Conservation (phyloP, 169 alveolate species). For the Cystoisospora suis region DNA sequence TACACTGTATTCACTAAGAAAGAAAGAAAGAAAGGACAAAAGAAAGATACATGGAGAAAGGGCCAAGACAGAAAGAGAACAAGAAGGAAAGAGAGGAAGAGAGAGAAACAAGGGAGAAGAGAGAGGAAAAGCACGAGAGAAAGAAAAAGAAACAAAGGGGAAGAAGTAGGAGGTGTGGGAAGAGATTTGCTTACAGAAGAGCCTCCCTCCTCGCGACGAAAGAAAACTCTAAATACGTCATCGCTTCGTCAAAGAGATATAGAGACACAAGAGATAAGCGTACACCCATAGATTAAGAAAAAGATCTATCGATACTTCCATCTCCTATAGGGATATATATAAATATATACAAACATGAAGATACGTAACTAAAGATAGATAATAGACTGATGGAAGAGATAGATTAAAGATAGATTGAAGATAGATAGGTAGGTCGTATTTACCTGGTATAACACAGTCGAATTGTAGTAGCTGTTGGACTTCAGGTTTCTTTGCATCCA, state of each 20-base stretch:
- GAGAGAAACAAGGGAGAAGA: too few species aligned
- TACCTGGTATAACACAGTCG: constrained; percentile 56
- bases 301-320: too few species aligned
- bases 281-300: not conserved
- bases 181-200: not conserved
- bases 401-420: too few species aligned
- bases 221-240: not conserved
- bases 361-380: not conserved
- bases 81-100: too few species aligned
- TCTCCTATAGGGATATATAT: not conserved
- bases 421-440: too few species aligned
- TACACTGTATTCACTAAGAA: constrained; percentile 86
- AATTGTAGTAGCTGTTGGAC: constrained; percentile 81
- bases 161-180: not conserved
- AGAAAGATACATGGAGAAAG: not conserved
- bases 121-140: too few species aligned
- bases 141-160: not conserved
- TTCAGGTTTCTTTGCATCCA: constrained; percentile 88
- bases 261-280: not conserved
- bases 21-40: not conserved
- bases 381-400: too few species aligned
- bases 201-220: not conserved
- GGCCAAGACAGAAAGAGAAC: not conserved
- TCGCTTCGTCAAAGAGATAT: not conserved
- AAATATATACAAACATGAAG: not conserved